A percentile compares a stretch with the other conserved stretches of the same genome.
Conservation (phyloP, 352 stramenopile species). For the Pythium insidiosum region DNA sequence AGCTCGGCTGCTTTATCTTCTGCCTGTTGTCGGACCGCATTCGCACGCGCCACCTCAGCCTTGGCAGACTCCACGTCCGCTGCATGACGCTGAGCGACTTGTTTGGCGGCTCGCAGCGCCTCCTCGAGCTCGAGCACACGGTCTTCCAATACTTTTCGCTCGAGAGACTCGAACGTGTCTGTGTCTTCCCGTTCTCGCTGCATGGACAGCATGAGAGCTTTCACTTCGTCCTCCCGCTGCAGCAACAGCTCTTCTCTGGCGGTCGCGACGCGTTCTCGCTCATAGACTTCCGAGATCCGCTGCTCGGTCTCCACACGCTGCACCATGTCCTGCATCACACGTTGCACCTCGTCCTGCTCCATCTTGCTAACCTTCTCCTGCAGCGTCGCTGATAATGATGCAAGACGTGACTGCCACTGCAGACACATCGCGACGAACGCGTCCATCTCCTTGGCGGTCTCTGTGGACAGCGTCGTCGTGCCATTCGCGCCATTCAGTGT, state of each 20-base stretch:
- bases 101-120: slow-evolving; percentile 32
- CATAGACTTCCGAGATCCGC: no score
- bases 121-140: slow-evolving; percentile 38
- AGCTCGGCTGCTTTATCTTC: slow-evolving; percentile 21
- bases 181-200: slow-evolving; percentile 11
- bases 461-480: not conserved
- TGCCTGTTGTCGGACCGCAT: slow-evolving; percentile 4
- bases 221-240: slow-evolving; percentile 9
- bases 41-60: slow-evolving; percentile 10
- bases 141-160: slow-evolving; percentile 41
- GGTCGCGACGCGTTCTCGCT: not conserved
- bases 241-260: slow-evolving; percentile 6
- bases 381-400: slow-evolving; percentile 11
- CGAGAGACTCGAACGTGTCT: slow-evolving; percentile 36
- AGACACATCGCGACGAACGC: slow-evolving; percentile 22
- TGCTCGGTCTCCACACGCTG: slow-evolving; percentile 20
- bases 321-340: slow-evolving; percentile 26
- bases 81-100: slow-evolving; percentile 10
- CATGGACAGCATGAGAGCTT: slow-evolving; percentile 7
- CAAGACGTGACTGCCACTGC: slow-evolving; percentile 22
- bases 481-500: not conserved
- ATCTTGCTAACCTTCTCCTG: slow-evolving; percentile 6
- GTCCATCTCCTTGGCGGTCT: slow-evolving; percentile 22
- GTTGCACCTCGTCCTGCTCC: slow-evolving; percentile 22
- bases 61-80: slow-evolving; percentile 19